Base-by-base conservation (phyloP, 805 yeast species). In the Candida endomychidarum region DNA sequence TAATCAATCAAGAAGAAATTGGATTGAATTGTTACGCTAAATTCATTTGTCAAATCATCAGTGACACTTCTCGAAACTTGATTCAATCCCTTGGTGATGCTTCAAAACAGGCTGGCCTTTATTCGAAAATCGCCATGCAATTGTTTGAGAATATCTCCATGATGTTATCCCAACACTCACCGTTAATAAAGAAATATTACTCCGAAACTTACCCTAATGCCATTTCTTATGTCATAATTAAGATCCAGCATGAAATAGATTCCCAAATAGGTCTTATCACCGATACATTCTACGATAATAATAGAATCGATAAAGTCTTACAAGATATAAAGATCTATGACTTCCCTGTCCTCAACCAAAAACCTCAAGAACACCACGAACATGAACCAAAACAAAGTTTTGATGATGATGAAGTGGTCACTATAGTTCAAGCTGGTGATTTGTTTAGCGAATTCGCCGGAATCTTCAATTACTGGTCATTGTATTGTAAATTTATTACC, bases 211-310 rank as follows among this genome's bases (percentile, higher is more conserved):
- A 91, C 14, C 64, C 65, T 2, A 47, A 63, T 8, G 80, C 81
- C 11, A 80, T 90, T 70, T 63, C 74, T 2, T 72, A 73, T 23
- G 89, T 91, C 8, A 72, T 90, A 50, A 78, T 75, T 14, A 77
- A 77, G 36, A 82, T 93, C 22, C 96, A 91, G 61, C 69, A 77
- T 36, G 99, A 93, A 56, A 82, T 93, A 21, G 99, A 93, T 56
- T 72, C 90, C n/a, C 99, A 93, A 56, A 83, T 91, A 18, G 95
- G 95, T 5, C 68, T 93, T 31, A 85, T 93, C 3, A 71, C 86
- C 40, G 98, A 91, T 58, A 86, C 93, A 0, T 87, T 86, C 53
- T 77, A 81, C 65, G 97, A 90, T 50, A 74, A 78, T 20, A 74
- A 86, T 47, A 70, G 81, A 19, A 53, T 89, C 3, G 80, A 74